These are phyloP conservation scores for Stephanocyclus meneghinianus DNA, from an alignment of 352 stramenopile genomes.

Conservation along the genomic window DNA sequence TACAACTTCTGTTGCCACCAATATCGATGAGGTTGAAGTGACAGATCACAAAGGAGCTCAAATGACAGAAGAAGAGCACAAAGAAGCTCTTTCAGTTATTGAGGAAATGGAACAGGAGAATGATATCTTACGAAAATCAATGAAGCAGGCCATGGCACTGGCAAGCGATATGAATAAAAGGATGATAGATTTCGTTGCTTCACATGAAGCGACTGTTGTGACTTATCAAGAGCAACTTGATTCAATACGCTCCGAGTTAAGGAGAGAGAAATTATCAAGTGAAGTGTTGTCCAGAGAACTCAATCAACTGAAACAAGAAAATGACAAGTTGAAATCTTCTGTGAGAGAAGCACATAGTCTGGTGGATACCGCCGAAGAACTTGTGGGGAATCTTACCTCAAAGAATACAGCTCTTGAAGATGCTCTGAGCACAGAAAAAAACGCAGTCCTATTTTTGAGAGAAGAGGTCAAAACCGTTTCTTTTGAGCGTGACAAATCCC, in stretches of 20 bases:
- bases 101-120: conserved; percentile 24
- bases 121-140: conserved; percentile 15
- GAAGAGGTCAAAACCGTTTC: conserved; percentile 13
- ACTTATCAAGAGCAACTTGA: conserved; percentile 21
- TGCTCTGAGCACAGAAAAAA: conserved; percentile 18
- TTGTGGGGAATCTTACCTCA: neutral
- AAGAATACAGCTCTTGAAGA: conserved; percentile 22
- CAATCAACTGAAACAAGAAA: conserved; percentile 25
- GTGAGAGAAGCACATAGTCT: conserved; percentile 16
- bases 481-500: conserved; percentile 8
- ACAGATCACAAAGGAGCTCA: neutral
- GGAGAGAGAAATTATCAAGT: conserved; percentile 8
- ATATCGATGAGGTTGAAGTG: neutral
- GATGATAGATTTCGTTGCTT: conserved; percentile 20
- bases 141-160: conserved; percentile 22
- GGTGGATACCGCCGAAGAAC: conserved; percentile 13
- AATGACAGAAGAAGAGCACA: neutral
- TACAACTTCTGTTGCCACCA: neutral
- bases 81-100: conserved; percentile 14
- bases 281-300: conserved; percentile 8
- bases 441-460: conserved; percentile 5
- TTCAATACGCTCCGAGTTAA: neutral
- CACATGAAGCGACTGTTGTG: conserved; percentile 25
- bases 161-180: conserved; percentile 19
- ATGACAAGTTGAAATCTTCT: conserved; percentile 19